These are phyloP conservation scores for Ceratobasidium sp. DNA, from an alignment of 1,284 basidiomycete genomes.

Conservation along the genomic window DNA sequence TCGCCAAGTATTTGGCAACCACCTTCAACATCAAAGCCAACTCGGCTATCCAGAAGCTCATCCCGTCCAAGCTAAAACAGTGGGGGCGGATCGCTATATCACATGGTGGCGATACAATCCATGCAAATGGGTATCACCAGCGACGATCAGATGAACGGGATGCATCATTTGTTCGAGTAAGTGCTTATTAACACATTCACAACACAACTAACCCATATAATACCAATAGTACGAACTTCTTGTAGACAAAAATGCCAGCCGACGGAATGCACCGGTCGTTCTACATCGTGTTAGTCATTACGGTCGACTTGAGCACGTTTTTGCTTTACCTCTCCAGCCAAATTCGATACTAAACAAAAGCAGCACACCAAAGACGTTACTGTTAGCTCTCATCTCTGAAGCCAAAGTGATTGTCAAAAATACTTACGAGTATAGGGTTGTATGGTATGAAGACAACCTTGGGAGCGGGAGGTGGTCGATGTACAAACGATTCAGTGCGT, in stretches of 20 bases:
- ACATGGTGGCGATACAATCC: background rate
- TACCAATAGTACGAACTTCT: constrained; percentile 22
- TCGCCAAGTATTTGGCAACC: too few species aligned
- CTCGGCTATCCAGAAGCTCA: too few species aligned
- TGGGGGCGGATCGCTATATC: constrained; percentile 1
- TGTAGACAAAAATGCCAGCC: constrained; percentile 5
- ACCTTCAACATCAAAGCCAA: too few species aligned
- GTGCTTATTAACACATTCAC: background rate
- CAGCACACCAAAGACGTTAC: background rate
- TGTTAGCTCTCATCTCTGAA: constrained; percentile 1
- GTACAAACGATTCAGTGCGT: constrained; percentile 43
- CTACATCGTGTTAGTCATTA: constrained; percentile 32
- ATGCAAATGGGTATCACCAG: background rate
- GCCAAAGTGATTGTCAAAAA: background rate
- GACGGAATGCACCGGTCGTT: background rate
- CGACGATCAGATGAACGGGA: background rate
- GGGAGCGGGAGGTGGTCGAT: constrained; percentile 47
- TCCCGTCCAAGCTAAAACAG: background rate
- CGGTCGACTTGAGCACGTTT: background rate
- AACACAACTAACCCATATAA: background rate
- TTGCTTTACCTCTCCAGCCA: background rate
- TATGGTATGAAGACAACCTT: constrained; percentile 14
- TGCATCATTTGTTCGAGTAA: constrained; percentile 12
- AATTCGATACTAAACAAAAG: background rate
- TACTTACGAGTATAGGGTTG: constrained; percentile 37